Conservation (phyloP, 371 early-diverging fungal species). For the Paraphysoderma sedebokerense region DNA sequence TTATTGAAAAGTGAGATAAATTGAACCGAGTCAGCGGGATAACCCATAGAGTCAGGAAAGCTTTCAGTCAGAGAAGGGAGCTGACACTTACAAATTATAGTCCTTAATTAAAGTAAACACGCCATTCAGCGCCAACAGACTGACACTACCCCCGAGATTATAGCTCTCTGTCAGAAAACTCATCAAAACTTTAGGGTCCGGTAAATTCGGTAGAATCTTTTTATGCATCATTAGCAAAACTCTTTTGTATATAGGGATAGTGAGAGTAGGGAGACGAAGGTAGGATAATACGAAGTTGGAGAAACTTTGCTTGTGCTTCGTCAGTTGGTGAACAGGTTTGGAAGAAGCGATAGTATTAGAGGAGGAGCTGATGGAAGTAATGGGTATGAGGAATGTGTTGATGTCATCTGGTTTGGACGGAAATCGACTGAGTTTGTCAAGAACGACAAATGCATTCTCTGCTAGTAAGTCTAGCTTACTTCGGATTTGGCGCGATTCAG, state of each 20-base stretch:
- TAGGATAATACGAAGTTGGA: conserved; percentile 64
- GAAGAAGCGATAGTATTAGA: background rate
- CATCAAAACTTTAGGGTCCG: conserved; percentile 56
- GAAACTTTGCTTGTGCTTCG: conserved; percentile 35
- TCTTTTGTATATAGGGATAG: conserved; percentile 52
- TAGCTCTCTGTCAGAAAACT: conserved; percentile 82
- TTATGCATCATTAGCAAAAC: conserved; percentile 64
- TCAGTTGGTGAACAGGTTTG: background rate
- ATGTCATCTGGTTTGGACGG: background rate
- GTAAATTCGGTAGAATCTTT: conserved; percentile 64
- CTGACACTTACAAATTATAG: conserved; percentile 58
- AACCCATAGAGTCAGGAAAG: background rate
- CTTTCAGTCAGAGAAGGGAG: background rate
- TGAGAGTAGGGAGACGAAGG: conserved; percentile 45
- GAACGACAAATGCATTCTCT: conserved; percentile 28
- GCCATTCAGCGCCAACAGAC: conserved; percentile 80
- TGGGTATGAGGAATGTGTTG: background rate
- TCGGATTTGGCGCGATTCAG: too few relatives aligned
- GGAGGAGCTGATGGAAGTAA: background rate
- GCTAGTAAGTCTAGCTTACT: conserved; percentile 15
- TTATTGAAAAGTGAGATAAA: background rate
- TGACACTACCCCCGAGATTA: conserved; percentile 60
- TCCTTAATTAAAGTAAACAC: conserved; percentile 76
- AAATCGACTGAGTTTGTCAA: conserved; percentile 23
- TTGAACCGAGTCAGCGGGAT: background rate